Percentiles rank a stretch among this genome's conserved stretches.
phyloP scores from a whole-genome alignment of 1,284 basidiomycete genomes.

The Cryptococcus jaspeensis region DNA sequence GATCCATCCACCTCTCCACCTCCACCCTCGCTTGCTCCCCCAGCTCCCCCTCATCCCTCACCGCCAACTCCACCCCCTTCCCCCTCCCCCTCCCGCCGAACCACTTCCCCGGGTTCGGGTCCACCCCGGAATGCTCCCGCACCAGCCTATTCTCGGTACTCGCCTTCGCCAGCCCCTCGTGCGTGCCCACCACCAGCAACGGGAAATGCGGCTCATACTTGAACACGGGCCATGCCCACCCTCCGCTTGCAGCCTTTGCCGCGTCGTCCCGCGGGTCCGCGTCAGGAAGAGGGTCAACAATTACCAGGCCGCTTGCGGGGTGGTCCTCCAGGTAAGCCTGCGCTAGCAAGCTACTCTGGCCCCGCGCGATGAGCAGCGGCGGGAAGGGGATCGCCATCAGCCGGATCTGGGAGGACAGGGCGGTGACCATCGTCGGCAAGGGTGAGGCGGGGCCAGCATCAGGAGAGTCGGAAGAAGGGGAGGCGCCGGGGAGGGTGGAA shows the following conservation, averaged over 20 bases:
- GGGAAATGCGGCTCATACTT: slow-evolving; percentile 66
- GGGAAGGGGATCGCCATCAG: slow-evolving; percentile 61
- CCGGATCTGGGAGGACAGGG: slow-evolving; percentile 45
- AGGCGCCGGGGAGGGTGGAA: slow-evolving; percentile 26
- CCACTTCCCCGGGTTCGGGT: slow-evolving; percentile 20
- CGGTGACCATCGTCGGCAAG: slow-evolving; percentile 25
- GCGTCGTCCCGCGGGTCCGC: slow-evolving; percentile 34
- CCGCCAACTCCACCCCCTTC: slow-evolving; percentile 41
- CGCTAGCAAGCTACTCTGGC: slow-evolving; percentile 58
- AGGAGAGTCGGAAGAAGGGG: neutral
- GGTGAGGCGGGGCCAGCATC: slow-evolving; percentile 6
- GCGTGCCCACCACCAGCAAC: slow-evolving; percentile 55
- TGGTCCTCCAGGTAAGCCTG: slow-evolving; percentile 67
- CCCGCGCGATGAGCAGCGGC: slow-evolving; percentile 62
- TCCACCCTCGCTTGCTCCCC: slow-evolving; percentile 38
- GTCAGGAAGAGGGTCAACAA: slow-evolving; percentile 59
- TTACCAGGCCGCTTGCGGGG: slow-evolving; percentile 61
- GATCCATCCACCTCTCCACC: slow-evolving; percentile 52
- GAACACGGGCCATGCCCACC: slow-evolving; percentile 55
- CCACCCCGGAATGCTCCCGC: slow-evolving; percentile 11
- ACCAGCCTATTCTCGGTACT: slow-evolving; percentile 7
- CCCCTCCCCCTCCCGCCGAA: slow-evolving; percentile 38
- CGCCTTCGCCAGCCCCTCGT: slow-evolving; percentile 2
- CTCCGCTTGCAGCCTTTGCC: neutral
- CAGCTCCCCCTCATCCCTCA: slow-evolving; percentile 28